Evolutionary conservation across 2,329 filamentous ascomycete genomes (phyloP), one percentile per base, ranked within the genome.

Genomic region (Trichoderma sp.): DNA sequence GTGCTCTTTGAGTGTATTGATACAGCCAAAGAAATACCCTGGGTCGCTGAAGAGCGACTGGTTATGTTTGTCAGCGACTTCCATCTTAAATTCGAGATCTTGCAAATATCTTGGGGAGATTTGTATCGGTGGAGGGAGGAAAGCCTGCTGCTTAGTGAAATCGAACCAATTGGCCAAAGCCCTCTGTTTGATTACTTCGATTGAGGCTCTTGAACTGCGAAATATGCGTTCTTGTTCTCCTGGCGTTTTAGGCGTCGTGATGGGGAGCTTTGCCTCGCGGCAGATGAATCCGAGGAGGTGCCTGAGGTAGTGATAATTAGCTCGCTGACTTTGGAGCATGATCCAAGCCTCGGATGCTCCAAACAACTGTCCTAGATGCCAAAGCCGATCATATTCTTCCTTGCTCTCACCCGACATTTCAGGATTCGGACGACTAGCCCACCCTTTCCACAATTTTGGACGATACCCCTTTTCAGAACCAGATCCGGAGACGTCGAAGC

Each of bases 261-360:
- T 18, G 24, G 33, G 63, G n/a, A 65, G 33, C 21, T 45, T 75
- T 27, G 18, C 18, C 14, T 14, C 6, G 7, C 29, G 38, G 31
- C n/a, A 33, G 63, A 33, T 56, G 33, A 12, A 12, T 2, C 33
- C 35, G 8, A 74, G 63, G 6, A 59, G 56, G 38, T 9, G 65
- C 41, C 65, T 56, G n/a, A 56, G 41, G 21, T 56, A 53, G n/a
- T 56, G 27, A n/a, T 71, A 71, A 14, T 24, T 62, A 11, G 33
- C 50, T 45, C 68, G 29, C 53, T 71, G 68, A 21, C 53, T 21
- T 41, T 71, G 68, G 33, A 71, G 33, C 33, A 71, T 63, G 16
- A 71, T 24, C 68, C 68, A 71, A 11, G 68, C 68, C 18, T 71
- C 68, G 6, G 68, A 33, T 18, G 68, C 21, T 24, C 53, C 68